Conservation (phyloP, 305 asterid species). For the Solanum aculeatissimum region DNA sequence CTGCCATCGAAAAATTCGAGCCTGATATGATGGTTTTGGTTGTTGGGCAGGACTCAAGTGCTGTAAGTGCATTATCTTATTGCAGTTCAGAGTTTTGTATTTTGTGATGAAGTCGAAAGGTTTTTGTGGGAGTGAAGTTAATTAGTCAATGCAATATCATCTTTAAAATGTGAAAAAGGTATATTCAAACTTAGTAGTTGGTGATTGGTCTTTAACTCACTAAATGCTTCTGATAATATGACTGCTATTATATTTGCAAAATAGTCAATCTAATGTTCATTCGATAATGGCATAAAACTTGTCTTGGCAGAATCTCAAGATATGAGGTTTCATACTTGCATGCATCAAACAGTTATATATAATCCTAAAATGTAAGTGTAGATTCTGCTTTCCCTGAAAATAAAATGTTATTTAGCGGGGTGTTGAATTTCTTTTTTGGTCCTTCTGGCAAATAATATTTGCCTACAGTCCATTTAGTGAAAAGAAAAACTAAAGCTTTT, state of each 20-base stretch:
- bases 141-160: neutral
- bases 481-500: neutral
- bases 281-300: neutral
- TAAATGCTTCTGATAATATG: neutral
- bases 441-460: neutral
- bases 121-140: neutral
- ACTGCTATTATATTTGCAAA: neutral
- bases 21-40: constrained; percentile 71
- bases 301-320: neutral
- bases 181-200: neutral
- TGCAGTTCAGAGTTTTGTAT: neutral
- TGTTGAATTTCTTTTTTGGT: neutral
- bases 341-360: neutral
- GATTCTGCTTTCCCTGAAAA: neutral
- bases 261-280: neutral
- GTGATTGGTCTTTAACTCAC: neutral
- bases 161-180: neutral
- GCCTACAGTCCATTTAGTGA: neutral
- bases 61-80: constrained; percentile 38
- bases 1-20: constrained; percentile 54
- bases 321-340: neutral
- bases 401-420: neutral
- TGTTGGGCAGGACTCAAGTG: constrained; percentile 90
- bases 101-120: neutral
- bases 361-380: neutral